Evolutionary conservation across 805 yeast species (phyloP), one percentile per base, ranked within the genome.

Genomic region (Metschnikowia kofuensis): DNA sequence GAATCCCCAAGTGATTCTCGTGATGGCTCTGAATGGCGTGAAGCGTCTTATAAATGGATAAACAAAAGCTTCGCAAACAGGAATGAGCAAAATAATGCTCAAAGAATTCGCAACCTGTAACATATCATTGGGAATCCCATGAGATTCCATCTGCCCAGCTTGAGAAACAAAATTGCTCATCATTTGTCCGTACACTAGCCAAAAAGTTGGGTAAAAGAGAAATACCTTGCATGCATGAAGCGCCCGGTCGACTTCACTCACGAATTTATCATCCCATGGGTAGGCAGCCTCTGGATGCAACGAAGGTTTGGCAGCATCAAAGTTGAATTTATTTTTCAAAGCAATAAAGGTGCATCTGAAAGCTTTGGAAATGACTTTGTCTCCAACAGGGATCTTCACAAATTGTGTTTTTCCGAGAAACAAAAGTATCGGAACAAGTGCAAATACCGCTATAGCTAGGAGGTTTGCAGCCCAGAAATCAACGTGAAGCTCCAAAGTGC

Each of bases 131-230:
- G 57, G 57, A 14, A 54, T 35, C 4, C 57, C 57, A 38, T 52
- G 52, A 14, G 49, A 44, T 42, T 54, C 50, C 57, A 54, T 54
- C 30, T 54, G 51, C 16, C 52, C 57, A 8, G 57, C 57, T 32
- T 52, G 57, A 12, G 56, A 47, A 31, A 54, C 50, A 31, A 52
- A 50, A 31, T 47, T 52, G 42, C 48, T 52, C 32, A 47, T 35
- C 56, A 54, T 54, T 39, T 54, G 57, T 9, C 56, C 56, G 38
- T 50, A 54, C n/a, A 52, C 56, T 13, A 54, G 47, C 57, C 57
- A 54, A 47, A 44, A 54, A 15, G 45, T 44, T 9, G 57, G 57
- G 40, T 40, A 54, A 28, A 52, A 54, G 6, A 54, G 34, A 36
- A 54, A 54, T 31, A 54, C 56, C 31, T 52, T 52, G 45, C 57